These are phyloP conservation scores for Bipolaris zeicola DNA, from an alignment of 2,329 filamentous ascomycete genomes.

Conservation along the genomic window DNA sequence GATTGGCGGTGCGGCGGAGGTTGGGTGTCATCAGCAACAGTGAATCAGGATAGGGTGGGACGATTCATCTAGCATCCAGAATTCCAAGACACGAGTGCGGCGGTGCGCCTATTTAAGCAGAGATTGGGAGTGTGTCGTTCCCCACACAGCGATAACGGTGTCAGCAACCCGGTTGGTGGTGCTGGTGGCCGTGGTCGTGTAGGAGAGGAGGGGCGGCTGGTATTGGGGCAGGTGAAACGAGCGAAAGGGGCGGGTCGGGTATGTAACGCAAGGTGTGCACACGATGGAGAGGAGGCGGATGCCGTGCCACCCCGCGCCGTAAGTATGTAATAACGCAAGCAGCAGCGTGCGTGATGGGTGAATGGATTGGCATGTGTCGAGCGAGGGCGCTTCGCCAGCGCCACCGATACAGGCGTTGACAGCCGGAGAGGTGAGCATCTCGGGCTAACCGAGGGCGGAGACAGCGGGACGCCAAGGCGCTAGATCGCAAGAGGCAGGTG, in stretches of 20 bases:
- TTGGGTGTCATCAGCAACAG: slow-evolving; percentile 7
- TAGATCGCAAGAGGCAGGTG: slow-evolving; percentile 23
- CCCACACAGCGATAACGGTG: slow-evolving; percentile 26
- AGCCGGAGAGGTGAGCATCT: slow-evolving; percentile 15
- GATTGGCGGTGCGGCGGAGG: background rate
- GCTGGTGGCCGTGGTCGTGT: background rate
- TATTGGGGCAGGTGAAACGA: slow-evolving; percentile 22
- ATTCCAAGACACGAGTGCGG: slow-evolving; percentile 8
- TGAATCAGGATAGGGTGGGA: slow-evolving; percentile 4
- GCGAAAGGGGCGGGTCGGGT: slow-evolving; percentile 13
- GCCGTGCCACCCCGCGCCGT: slow-evolving; percentile 8
- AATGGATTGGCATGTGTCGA: background rate
- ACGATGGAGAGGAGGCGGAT: no score
- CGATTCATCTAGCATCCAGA: slow-evolving; percentile 3
- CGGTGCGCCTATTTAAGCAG: slow-evolving; percentile 21
- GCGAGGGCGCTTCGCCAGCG: slow-evolving; percentile 16
- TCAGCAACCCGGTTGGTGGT: slow-evolving; percentile 4
- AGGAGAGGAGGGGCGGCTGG: background rate
- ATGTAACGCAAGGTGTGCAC: no score
- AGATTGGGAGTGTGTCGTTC: slow-evolving; percentile 6
- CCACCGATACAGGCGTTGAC: slow-evolving; percentile 22
- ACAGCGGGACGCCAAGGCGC: slow-evolving; percentile 2
- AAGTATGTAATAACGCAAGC: slow-evolving; percentile 1
- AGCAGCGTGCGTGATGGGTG: background rate
- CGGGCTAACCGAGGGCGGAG: slow-evolving; percentile 19